phyloP scores from a whole-genome alignment of 148 eudicot species.

The Beta vulgaris region DNA sequence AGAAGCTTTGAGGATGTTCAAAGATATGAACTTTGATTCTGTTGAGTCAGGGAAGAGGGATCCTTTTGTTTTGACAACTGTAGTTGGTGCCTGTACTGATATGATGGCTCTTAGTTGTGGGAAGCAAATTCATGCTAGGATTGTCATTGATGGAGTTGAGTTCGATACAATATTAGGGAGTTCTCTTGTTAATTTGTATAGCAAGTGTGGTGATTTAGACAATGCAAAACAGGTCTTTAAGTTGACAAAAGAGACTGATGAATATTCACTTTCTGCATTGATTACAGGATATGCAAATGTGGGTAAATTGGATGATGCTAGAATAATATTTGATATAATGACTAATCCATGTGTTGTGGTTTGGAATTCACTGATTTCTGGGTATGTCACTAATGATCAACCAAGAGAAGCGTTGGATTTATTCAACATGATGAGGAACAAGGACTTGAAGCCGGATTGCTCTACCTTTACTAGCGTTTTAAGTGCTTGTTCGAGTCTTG shows the following conservation, averaged over 20 bases:
- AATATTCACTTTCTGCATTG: constrained; percentile 79
- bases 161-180: constrained; percentile 73
- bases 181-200: constrained; percentile 78
- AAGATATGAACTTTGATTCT: constrained; percentile 39
- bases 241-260: constrained; percentile 47
- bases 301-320: constrained; percentile 67
- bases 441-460: constrained; percentile 43
- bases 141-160: constrained; percentile 46
- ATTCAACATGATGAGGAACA: constrained; percentile 47
- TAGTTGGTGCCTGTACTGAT: constrained; percentile 70
- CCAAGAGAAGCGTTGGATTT: constrained; percentile 46
- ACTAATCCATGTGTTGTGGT: constrained; percentile 49
- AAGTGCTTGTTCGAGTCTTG: constrained; percentile 51
- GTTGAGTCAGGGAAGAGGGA: constrained; percentile 42
- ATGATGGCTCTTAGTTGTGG: constrained; percentile 56
- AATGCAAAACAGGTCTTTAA: constrained; percentile 41
- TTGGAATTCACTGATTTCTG: constrained; percentile 86
- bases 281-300: constrained; percentile 70
- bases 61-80: constrained; percentile 60
- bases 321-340: constrained; percentile 42
- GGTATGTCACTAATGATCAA: constrained; percentile 48
- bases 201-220: constrained; percentile 72
- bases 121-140: constrained; percentile 71
- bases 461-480: constrained; percentile 67
- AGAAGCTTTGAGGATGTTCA: constrained; percentile 68